Conservation (phyloP, 129 eudicot species). For the Oenanthe sinensis region DNA sequence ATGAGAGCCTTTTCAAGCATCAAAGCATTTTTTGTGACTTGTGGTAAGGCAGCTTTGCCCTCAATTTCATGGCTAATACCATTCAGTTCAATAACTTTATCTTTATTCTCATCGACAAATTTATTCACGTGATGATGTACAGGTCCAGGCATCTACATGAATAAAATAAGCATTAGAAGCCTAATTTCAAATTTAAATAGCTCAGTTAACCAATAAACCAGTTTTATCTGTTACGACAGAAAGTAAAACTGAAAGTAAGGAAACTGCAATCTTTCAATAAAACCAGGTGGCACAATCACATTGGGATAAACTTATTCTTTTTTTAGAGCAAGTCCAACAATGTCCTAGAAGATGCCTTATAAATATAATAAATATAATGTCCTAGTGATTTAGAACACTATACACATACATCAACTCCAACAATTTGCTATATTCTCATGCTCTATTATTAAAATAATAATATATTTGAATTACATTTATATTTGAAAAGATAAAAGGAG, state of each 20-base stretch:
- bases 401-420: no score
- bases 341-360: no score
- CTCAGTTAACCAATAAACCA: not conserved
- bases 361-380: no score
- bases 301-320: no score
- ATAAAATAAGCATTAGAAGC: slow-evolving; percentile 19
- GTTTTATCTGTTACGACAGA: not conserved
- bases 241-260: not conserved
- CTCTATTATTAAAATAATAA: no score
- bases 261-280: not conserved
- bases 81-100: slow-evolving; percentile 23
- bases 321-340: no score
- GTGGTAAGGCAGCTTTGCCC: slow-evolving; percentile 20
- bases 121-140: slow-evolving; percentile 19
- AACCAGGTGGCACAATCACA: not conserved
- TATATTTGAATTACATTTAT: no score
- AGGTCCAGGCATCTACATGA: slow-evolving; percentile 31
- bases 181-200: not conserved
- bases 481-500: no score
- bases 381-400: no score
- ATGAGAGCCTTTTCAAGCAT: slow-evolving; percentile 27
- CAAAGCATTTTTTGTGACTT: slow-evolving; percentile 18
- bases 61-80: slow-evolving; percentile 17
- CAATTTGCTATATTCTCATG: no score
- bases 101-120: slow-evolving; percentile 18